A percentile compares a stretch with the other conserved stretches of the same genome.
phyloP scores from a whole-genome alignment of 345 rosid species.

The Citrus hindsii region DNA sequence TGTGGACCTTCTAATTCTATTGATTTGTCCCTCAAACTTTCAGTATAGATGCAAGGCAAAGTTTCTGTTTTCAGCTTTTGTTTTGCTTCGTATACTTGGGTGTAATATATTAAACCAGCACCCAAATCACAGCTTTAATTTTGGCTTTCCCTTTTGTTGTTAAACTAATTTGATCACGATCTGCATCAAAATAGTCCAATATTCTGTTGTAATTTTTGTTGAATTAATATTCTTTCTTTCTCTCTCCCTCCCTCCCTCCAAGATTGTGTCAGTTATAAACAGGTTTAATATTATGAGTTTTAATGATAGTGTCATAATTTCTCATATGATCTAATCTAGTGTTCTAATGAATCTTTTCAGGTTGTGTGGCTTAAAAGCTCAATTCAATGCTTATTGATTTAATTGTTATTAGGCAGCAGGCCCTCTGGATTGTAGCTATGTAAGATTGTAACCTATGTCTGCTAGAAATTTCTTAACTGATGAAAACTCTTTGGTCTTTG shows the following conservation, averaged over 20 bases:
- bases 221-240: neutral
- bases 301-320: conserved; percentile 37
- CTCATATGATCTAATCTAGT: conserved; percentile 5
- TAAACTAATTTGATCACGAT: conserved; percentile 14
- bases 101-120: conserved; percentile 13
- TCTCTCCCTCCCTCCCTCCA: conserved; percentile 15
- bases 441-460: neutral
- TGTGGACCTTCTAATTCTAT: conserved; percentile 41
- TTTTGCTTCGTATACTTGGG: conserved; percentile 6
- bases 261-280: conserved; percentile 25
- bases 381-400: conserved; percentile 2
- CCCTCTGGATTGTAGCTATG: neutral
- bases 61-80: conserved; percentile 15
- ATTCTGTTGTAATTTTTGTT: conserved; percentile 31
- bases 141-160: conserved; percentile 39
- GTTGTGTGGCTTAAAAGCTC: neutral
- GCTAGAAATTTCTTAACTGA: neutral
- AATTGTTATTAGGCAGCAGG: neutral
- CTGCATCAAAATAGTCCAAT: conserved; percentile 30
- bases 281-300: conserved; percentile 22
- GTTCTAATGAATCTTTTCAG: neutral
- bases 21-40: conserved; percentile 93
- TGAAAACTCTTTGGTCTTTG: neutral
- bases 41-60: conserved; percentile 21
- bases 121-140: conserved; percentile 24